Base-by-base conservation (phyloP, 495 filamentous ascomycete species). In the Penicillium steckii region DNA sequence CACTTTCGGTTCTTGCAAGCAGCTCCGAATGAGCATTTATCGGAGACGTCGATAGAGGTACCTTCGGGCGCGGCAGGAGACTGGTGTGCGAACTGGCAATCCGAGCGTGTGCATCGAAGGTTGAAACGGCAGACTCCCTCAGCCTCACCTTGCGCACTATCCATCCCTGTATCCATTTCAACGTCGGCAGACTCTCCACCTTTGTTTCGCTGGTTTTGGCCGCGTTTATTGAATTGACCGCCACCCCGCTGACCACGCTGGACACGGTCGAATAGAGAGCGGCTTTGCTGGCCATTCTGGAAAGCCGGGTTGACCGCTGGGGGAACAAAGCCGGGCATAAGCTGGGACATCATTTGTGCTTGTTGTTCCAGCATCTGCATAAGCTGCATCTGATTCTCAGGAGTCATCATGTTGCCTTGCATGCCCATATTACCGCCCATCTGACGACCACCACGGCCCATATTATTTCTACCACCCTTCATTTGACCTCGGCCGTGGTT, bases 1-100 rank as follows among this genome's bases (percentile, higher is more conserved):
- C 94, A 99, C 69, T 99, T 99, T 32, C 80, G 77, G 73, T 96
- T 99, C 68, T 91, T 94, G 82, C 94, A 99, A 17, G 90, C 89
- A 4, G 82, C 90, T 12, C 91, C 94, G 65, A 85, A 97, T 30
- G 85, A 76, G 73, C 94, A 99, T 25, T 77, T 73, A 62, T 97
- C 92, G 29, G 77, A 77, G 47, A 91, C 72, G 66, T 97, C 95
- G 44, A 97, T 72, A 3, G 84, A 78, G n/a, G 77, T 78, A 19
- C 87, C 89, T n/a, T 86, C 86, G 13, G 89, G 88, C 30, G 93
- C 91, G 18, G 88, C 92, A 22, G 94, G 89, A 12, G 92, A 96
- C 67, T 96, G 94, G 61, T 99, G 94, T 22, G 89, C 94, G 66
- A 89, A 97, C 38, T 83, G 85, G 68, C 94, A 99, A 50, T 96